Percentiles rank a stretch among this genome's conserved stretches.
Evolutionary conservation across 305 asterid species (phyloP).

Genomic region (Coffea humblotiana): DNA sequence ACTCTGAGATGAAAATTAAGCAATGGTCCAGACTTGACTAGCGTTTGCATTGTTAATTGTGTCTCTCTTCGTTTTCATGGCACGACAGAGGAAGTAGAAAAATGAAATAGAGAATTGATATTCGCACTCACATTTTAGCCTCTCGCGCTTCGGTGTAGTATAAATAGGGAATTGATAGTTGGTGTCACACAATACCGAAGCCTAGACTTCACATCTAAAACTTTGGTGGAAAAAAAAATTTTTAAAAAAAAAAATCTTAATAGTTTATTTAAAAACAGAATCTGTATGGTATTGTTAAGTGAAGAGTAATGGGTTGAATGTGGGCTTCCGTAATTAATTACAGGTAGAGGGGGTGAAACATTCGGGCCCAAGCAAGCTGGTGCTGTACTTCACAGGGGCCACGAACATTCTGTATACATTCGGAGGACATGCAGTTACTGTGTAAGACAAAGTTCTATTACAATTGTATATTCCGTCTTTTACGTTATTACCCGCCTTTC

Average conservation of each 20-base stretch:
- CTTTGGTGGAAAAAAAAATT: not conserved
- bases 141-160: no score
- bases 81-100: not conserved
- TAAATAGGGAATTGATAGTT: no score
- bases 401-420: constrained; percentile 90
- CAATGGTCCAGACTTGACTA: no score
- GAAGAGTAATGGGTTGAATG: not conserved
- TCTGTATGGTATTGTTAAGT: not conserved
- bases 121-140: no score
- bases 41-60: no score
- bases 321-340: not conserved
- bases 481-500: not conserved
- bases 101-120: no score
- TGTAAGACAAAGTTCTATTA: constrained; percentile 46
- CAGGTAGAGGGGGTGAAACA: constrained; percentile 72
- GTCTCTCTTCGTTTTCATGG: not conserved
- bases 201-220: no score
- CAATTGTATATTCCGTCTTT: not conserved
- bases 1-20: no score
- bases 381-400: constrained; percentile 93
- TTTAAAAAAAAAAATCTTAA: no score
- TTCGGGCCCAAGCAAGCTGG: constrained; percentile 69
- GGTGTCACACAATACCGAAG: no score
- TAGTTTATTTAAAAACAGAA: not conserved
- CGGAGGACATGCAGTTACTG: constrained; percentile 97